These are phyloP conservation scores for Aspergillus brunneoviolaceus DNA, from an alignment of 2,329 filamentous ascomycete species.

Conservation along the genomic window DNA sequence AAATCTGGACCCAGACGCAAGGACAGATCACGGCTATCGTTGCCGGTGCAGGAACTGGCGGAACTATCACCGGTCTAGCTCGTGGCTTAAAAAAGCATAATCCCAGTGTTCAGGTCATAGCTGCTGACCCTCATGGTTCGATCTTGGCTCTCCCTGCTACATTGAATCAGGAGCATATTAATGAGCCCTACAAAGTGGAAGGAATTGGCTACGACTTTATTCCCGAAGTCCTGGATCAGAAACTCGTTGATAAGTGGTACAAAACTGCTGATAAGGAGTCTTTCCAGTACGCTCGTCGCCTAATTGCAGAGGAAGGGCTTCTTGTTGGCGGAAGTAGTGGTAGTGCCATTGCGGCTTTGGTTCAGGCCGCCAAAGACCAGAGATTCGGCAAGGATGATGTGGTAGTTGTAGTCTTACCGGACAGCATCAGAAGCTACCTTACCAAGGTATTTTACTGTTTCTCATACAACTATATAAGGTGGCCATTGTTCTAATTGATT, in stretches of 20 bases:
- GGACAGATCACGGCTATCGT: slow-evolving; percentile 81
- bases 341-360: slow-evolving; percentile 80
- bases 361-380: slow-evolving; percentile 73
- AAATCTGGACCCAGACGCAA: slow-evolving; percentile 89
- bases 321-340: slow-evolving; percentile 92
- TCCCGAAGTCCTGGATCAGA: slow-evolving; percentile 83
- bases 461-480: background rate
- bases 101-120: slow-evolving; percentile 78
- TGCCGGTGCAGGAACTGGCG: slow-evolving; percentile 91
- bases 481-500: slow-evolving; percentile 14
- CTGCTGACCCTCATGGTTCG: slow-evolving; percentile 88
- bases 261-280: slow-evolving; percentile 94
- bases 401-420: slow-evolving; percentile 86
- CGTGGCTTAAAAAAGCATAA: slow-evolving; percentile 86
- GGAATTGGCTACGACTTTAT: slow-evolving; percentile 99
- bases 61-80: slow-evolving; percentile 88
- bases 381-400: slow-evolving; percentile 79
- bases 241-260: slow-evolving; percentile 88
- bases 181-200: slow-evolving; percentile 94
- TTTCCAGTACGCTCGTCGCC: slow-evolving; percentile 81
- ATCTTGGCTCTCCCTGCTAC: slow-evolving; percentile 79
- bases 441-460: slow-evolving; percentile 63
- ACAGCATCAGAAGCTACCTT: slow-evolving; percentile 95
- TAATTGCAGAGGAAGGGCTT: slow-evolving; percentile 92
- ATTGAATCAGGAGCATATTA: slow-evolving; percentile 76